Conservation (phyloP, 2,329 filamentous ascomycete genomes). For the Penicillium sclerotigenum region DNA sequence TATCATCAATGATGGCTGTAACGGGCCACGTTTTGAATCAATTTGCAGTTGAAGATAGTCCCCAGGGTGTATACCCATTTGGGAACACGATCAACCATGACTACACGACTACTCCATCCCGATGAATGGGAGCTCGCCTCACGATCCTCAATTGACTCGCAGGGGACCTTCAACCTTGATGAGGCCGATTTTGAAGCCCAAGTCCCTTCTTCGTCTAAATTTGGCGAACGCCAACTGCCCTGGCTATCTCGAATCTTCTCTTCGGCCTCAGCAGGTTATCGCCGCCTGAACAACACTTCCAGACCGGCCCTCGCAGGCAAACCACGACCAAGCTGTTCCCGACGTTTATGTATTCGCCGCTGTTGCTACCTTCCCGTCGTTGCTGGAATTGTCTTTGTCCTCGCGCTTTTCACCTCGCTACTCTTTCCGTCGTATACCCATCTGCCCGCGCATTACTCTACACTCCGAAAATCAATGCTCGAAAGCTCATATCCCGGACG, state of each 20-base stretch:
- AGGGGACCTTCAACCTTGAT: conserved; percentile 42
- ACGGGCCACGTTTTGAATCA: background rate
- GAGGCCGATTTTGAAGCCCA: conserved; percentile 44
- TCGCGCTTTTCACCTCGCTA: conserved; percentile 44
- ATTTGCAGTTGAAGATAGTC: conserved; percentile 1
- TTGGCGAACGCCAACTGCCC: conserved; percentile 20
- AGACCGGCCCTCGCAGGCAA: conserved; percentile 25
- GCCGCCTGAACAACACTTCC: conserved; percentile 27
- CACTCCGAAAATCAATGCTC: conserved; percentile 31
- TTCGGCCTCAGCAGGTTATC: conserved; percentile 30
- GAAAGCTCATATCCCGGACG: conserved; percentile 38
- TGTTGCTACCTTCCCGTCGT: conserved; percentile 32
- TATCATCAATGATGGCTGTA: background rate
- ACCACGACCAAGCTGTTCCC: conserved; percentile 25
- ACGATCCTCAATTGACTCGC: conserved; percentile 40
- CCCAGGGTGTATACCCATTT: conserved; percentile 14
- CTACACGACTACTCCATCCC: conserved; percentile 38
- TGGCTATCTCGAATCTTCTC: conserved; percentile 31
- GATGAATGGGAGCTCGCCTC: conserved; percentile 43
- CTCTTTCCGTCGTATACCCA: conserved; percentile 57
- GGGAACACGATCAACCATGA: conserved; percentile 29
- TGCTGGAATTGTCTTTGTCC: conserved; percentile 27
- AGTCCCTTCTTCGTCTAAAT: conserved; percentile 26
- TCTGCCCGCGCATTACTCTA: conserved; percentile 52
- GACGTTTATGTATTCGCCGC: conserved; percentile 29